A percentile compares a stretch with the other conserved stretches of the same genome.
Conservation (phyloP, 805 yeast species). For the Candida broadrunensis region DNA sequence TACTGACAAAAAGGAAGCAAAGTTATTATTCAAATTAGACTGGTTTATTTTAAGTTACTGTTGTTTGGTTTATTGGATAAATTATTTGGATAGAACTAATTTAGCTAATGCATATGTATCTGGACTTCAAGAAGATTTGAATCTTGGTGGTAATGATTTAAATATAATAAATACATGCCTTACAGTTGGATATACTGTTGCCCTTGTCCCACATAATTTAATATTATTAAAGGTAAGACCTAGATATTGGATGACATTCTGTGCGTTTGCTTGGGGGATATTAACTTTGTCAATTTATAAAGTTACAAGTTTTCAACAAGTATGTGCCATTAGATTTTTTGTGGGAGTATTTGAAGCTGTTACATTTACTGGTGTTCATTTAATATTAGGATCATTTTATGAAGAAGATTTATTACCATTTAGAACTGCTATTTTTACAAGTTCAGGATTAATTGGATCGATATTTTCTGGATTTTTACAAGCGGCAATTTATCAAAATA, state of each 20-base stretch:
- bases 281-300: conserved; percentile 51
- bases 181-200: conserved; percentile 59
- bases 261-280: conserved; percentile 56
- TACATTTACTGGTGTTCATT: conserved; percentile 54
- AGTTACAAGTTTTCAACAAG: conserved; percentile 44
- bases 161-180: conserved; percentile 54
- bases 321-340: conserved; percentile 58
- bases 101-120: conserved; percentile 53
- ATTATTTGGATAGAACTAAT: conserved; percentile 53
- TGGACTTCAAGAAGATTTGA: conserved; percentile 60
- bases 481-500: conserved; percentile 46
- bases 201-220: conserved; percentile 61
- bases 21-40: conserved; percentile 33
- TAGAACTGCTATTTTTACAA: conserved; percentile 53
- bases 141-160: conserved; percentile 46
- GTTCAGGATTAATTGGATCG: conserved; percentile 53
- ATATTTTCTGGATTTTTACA: conserved; percentile 58
- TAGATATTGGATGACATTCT: conserved; percentile 51
- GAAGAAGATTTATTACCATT: conserved; percentile 47
- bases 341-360: conserved; percentile 60
- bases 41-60: conserved; percentile 41
- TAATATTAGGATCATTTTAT: conserved; percentile 53
- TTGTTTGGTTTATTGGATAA: conserved; percentile 43
- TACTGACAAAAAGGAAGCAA: conserved; percentile 25
- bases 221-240: conserved; percentile 53